Base-by-base conservation (phyloP, 768 basidiomycete species). In the Hygrocybe coccinea region DNA sequence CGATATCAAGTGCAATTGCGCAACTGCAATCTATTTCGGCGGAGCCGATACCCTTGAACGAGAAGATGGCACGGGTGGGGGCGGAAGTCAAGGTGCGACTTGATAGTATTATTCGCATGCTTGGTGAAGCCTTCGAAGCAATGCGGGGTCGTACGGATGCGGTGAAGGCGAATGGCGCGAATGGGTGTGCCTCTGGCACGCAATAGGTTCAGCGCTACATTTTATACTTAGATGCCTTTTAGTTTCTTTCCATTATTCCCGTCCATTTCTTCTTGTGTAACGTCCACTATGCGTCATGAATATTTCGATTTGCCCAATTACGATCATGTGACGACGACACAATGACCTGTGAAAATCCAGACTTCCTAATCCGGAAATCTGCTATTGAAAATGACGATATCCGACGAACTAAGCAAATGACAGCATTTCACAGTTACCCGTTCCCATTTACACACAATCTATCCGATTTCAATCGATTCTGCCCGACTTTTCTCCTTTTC, bases 21-120 rank as follows among this genome's bases (percentile, higher is more conserved):
- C 82, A 89, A 38, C 69, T 90, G 33, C 75, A 76, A 22, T 57
- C 64, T 24, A 84, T 86, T 58, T 62, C 86, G 48, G 75, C 73
- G 15, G 78, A 82, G 54, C 78, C 86, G 51, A 63, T 84, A 15
- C 76, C 86, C 0, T 57, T 87, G 2, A 76, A 79, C 43, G 87
- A 87, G 55, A 89, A 87, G 74, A 77, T 82, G 15, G 60, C 68
- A 46, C 80, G 79, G 55, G 71, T 89, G 17, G 67, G 75, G 21
- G 70, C 75, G 51, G 82, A 86, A 52, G 84, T 89, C 22, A 79
- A 75, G 62, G 77, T 87, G 17, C 65, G 87, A 50, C 74, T 89
- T 12, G 83, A 85, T 35, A 71, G 70, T 12, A 62, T 82, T 22
- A 70, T 71, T 55, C 76, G 76, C 55, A 69, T n/a, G 29, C 44